Conservation (phyloP, 805 yeast genomes). For the Jamesozyma rosinii region DNA sequence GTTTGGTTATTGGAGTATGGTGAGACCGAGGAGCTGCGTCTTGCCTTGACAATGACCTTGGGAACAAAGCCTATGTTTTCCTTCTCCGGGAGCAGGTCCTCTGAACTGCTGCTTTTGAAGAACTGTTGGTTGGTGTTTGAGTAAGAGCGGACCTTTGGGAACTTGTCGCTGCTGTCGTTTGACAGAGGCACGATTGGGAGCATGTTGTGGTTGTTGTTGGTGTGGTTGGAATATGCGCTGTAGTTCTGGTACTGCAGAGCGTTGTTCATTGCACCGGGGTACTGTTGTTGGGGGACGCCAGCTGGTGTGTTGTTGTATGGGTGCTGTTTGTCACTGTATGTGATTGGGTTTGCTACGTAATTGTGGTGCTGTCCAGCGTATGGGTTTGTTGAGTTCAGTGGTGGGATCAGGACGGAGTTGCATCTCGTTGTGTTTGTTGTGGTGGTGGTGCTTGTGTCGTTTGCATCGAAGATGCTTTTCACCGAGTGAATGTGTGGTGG, state of each 20-base stretch:
- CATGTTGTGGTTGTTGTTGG: neutral
- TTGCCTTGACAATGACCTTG: conserved; percentile 29
- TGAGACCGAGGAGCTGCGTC: conserved; percentile 24
- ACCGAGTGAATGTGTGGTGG: neutral
- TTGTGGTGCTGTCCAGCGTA: neutral
- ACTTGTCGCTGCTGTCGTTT: conserved; percentile 2
- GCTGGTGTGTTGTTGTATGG: neutral
- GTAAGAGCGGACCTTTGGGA: conserved; percentile 24
- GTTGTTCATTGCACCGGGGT: neutral
- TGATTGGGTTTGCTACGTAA: neutral
- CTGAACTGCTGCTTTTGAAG: neutral
- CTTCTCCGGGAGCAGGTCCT: conserved; percentile 10
- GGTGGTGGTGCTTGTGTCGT: neutral
- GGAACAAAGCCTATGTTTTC: conserved; percentile 30
- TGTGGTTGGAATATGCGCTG: no score
- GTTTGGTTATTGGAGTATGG: neutral
- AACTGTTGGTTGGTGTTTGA: conserved; percentile 15
- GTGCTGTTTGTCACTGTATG: neutral
- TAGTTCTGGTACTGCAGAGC: neutral
- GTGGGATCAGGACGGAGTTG: neutral
- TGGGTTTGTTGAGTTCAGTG: neutral
- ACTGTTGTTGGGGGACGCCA: neutral
- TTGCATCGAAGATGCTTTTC: neutral
- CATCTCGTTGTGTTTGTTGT: neutral
- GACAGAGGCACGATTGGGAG: neutral